phyloP scores from a whole-genome alignment of 148 eudicot genomes.

The Fagopyrum homotropicum region DNA sequence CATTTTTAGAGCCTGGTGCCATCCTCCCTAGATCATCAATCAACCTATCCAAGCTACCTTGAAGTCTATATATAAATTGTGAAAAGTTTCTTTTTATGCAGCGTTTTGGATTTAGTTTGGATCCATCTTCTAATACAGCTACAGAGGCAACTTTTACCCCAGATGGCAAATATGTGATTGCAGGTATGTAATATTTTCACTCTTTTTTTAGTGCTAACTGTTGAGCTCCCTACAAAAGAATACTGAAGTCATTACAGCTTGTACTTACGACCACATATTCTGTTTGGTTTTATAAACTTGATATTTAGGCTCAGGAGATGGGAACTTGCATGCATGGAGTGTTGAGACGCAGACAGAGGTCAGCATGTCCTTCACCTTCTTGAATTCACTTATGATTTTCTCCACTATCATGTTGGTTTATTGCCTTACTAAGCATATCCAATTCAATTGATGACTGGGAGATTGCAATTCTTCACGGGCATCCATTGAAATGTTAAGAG shows the following conservation, averaged over 20 bases:
- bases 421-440: neutral
- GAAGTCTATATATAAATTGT: neutral
- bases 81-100: slow-evolving; percentile 28
- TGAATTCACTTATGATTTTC: neutral
- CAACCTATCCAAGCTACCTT: neutral
- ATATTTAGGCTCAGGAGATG: slow-evolving; percentile 82
- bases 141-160: slow-evolving; percentile 95
- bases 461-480: neutral
- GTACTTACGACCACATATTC: neutral
- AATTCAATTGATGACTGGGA: neutral
- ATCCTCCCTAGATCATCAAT: neutral
- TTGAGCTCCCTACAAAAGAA: neutral
- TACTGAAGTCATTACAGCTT: neutral
- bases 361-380: slow-evolving; percentile 6
- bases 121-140: slow-evolving; percentile 57
- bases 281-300: slow-evolving; percentile 5
- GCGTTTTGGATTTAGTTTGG: slow-evolving; percentile 84
- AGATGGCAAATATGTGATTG: slow-evolving; percentile 83
- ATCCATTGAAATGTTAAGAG: neutral
- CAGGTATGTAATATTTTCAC: slow-evolving; percentile 39
- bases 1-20: neutral
- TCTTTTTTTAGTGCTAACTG: neutral
- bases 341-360: slow-evolving; percentile 59
- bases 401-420: neutral
- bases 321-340: slow-evolving; percentile 81